A percentile compares a stretch with the other conserved stretches of the same genome.
phyloP scores from a whole-genome alignment of 768 basidiomycete species.

The Austroboletus festivus region DNA sequence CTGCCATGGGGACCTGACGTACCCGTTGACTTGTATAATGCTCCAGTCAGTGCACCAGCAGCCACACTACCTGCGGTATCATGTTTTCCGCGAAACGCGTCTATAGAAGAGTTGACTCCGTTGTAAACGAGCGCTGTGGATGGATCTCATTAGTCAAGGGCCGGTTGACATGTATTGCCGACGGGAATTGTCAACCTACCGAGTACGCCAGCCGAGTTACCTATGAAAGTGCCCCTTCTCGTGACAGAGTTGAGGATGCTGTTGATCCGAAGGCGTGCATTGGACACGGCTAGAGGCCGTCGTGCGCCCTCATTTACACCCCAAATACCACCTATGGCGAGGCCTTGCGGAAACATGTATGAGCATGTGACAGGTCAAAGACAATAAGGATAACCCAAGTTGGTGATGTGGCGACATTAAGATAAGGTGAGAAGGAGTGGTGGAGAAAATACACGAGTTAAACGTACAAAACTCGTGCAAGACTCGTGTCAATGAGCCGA shows the following conservation, averaged over 20 bases:
- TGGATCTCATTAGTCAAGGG: slow-evolving; percentile 35
- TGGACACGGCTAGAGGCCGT: slow-evolving; percentile 83
- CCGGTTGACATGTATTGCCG: slow-evolving; percentile 24
- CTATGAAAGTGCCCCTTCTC: slow-evolving; percentile 94
- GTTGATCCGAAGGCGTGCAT: slow-evolving; percentile 88
- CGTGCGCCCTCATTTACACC: slow-evolving; percentile 92
- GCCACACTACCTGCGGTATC: slow-evolving; percentile 89
- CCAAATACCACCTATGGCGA: slow-evolving; percentile 93
- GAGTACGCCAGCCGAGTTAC: slow-evolving; percentile 96
- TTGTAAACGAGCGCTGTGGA: slow-evolving; percentile 89
- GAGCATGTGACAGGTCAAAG: slow-evolving; percentile 73
- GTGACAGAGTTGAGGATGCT: slow-evolving; percentile 96
- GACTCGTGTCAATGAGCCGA: slow-evolving; percentile 48
- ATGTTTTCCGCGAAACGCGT: slow-evolving; percentile 84
- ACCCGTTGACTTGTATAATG: slow-evolving; percentile 93
- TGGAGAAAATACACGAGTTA: slow-evolving; percentile 45
- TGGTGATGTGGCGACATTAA: slow-evolving; percentile 49
- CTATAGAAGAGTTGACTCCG: slow-evolving; percentile 91
- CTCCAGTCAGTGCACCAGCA: slow-evolving; percentile 88
- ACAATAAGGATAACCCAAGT: slow-evolving; percentile 77
- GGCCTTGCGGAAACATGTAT: slow-evolving; percentile 67
- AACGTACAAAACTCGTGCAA: slow-evolving; percentile 45
- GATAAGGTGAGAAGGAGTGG: slow-evolving; percentile 65
- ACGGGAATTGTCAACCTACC: slow-evolving; percentile 59
- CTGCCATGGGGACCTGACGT: slow-evolving; percentile 36